Conservation (phyloP, 768 basidiomycete genomes). For the Phanerochaete carnosa region DNA sequence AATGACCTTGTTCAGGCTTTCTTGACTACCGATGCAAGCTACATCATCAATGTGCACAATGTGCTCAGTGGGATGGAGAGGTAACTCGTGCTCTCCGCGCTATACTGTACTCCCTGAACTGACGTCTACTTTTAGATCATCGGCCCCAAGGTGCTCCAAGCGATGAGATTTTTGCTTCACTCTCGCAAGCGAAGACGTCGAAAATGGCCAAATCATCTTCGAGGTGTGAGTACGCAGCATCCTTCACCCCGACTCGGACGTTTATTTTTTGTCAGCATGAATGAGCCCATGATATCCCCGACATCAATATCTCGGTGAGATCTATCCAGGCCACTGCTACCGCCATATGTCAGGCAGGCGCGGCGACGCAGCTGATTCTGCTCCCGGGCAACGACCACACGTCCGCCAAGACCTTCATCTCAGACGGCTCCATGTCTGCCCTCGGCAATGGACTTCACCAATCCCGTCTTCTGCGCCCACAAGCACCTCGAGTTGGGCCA, state of each 20-base stretch:
- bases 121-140: too few relatives aligned
- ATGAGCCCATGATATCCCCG: constrained; percentile 61
- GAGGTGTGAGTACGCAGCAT: constrained; percentile 41
- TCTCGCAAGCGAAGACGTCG: constrained; percentile 49
- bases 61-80: constrained; percentile 50
- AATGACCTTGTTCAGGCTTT: constrained; percentile 48
- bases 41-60: constrained; percentile 58
- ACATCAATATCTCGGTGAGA: constrained; percentile 45
- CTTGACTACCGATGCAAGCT: constrained; percentile 42
- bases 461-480: constrained; percentile 60
- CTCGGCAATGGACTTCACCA: constrained; percentile 38
- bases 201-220: constrained; percentile 41
- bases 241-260: too few relatives aligned
- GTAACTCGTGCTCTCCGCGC: too few relatives aligned
- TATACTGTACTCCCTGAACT: too few relatives aligned
- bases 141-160: constrained; percentile 62
- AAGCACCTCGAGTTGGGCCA: constrained; percentile 57
- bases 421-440: constrained; percentile 47
- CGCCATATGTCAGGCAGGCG: too few relatives aligned
- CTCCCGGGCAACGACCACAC: constrained; percentile 59
- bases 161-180: constrained; percentile 47
- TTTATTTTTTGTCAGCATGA: too few relatives aligned
- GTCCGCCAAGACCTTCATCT: constrained; percentile 46
- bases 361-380: constrained; percentile 51
- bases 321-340: constrained; percentile 56